A percentile compares a stretch with the other conserved stretches of the same genome.
Conservation (phyloP, 805 yeast species). For the Saturnispora sanitii region DNA sequence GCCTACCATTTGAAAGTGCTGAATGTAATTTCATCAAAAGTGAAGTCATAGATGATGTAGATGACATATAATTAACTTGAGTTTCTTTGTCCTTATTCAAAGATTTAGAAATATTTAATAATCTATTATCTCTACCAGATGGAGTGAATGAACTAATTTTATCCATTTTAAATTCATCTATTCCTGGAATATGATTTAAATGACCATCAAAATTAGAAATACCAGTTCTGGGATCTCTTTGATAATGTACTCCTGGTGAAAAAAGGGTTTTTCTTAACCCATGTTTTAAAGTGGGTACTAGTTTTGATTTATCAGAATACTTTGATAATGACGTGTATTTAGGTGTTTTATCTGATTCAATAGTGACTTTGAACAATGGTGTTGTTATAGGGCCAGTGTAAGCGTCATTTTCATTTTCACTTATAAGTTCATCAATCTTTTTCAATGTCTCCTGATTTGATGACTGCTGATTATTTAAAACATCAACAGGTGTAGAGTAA, state of each 20-base stretch:
- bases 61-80: slow-evolving; percentile 46
- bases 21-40: slow-evolving; percentile 66
- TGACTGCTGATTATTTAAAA: too few species aligned
- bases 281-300: slow-evolving; percentile 52
- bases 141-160: slow-evolving; percentile 47
- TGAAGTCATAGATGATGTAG: slow-evolving; percentile 84
- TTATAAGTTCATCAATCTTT: slow-evolving; percentile 1
- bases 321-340: slow-evolving; percentile 17
- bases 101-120: slow-evolving; percentile 38
- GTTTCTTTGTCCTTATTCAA: slow-evolving; percentile 3
- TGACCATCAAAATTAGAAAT: slow-evolving; percentile 59
- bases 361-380: neutral
- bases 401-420: neutral
- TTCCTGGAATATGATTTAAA: slow-evolving; percentile 48
- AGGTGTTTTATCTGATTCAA: slow-evolving; percentile 1
- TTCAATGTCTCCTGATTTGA: slow-evolving; percentile 2
- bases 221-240: slow-evolving; percentile 69
- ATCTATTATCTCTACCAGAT: slow-evolving; percentile 51
- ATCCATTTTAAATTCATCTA: slow-evolving; percentile 57
- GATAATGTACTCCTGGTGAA: slow-evolving; percentile 71
- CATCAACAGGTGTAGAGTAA: too few species aligned
- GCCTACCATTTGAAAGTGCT: slow-evolving; percentile 52
- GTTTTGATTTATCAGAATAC: slow-evolving; percentile 10
- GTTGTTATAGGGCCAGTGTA: slow-evolving; percentile 1
- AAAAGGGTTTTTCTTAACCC: slow-evolving; percentile 63